Evolutionary conservation across 1,284 basidiomycete species (phyloP), one percentile per base, ranked within the genome.

Genomic region (Mixia osmundae): DNA sequence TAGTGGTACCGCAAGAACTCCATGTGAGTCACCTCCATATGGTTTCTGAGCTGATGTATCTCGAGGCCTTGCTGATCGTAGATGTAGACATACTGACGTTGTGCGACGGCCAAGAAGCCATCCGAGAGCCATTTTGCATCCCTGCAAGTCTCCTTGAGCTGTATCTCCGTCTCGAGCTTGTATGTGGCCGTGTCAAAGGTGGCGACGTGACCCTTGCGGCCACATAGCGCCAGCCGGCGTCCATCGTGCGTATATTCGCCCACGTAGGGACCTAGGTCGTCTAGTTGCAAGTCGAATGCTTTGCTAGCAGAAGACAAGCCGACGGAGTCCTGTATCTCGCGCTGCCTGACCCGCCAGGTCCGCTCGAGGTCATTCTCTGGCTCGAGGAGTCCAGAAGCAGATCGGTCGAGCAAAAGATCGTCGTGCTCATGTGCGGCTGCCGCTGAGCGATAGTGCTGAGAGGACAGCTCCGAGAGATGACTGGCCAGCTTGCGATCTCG

Each of bases 1-100:
- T 83, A 97, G 55, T 99, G 91, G 50, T 87, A 95, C 0, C 83
- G 85, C 7, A 97, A 62, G 54, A 83, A 97, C 52, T 94, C 80
- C 41, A 97, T 68, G 41, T 76, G 64, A 7, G 78, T 79, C 2
- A 83, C 79, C 53, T 95, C 89, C 40, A 91, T 68, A 52, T 94
- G 87, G 3, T 50, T 62, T 58, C 50, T 68, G 62, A 82, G 61
- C 45, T 70, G 66, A 52, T 97, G 89, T 6, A 99, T 59, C 57
- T 97, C 91, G 18, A 91, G 75, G 12, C 91, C 89, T 46, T 83
- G 71, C 31, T 72, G 68, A 58, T 97, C 91, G 52, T 97, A 95
- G 40, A 97, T 85, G 59, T 79, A 97, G 14, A 77, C 77, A 53
- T 91, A 83, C 64, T 87, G 82, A 57, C 83, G 82, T 57, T 97